phyloP scores from a whole-genome alignment of 495 filamentous ascomycete species.

The Paragyromitra xinjiangensis region DNA sequence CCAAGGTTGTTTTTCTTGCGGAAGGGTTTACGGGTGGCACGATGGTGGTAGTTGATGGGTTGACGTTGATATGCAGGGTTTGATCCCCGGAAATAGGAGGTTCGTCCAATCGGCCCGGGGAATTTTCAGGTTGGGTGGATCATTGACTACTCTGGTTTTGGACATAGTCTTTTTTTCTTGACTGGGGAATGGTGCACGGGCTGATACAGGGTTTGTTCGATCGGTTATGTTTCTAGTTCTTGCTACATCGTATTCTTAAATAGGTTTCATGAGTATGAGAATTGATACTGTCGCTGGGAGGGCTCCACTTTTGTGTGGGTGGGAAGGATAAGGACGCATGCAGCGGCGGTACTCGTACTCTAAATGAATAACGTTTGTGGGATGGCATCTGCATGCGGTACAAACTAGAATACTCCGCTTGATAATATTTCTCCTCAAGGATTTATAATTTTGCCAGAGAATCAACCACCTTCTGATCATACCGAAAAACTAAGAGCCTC shows the following conservation, averaged over 20 bases:
- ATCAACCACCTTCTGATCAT: neutral
- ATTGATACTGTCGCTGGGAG: neutral
- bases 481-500: neutral
- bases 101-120: neutral
- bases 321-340: neutral
- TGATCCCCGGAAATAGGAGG: neutral
- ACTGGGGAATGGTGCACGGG: neutral
- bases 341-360: neutral
- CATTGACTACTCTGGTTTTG: neutral
- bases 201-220: neutral
- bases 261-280: neutral
- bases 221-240: neutral
- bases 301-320: neutral
- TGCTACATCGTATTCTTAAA: neutral
- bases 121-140: neutral
- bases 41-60: neutral
- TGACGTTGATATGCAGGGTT: neutral
- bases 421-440: neutral
- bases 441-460: neutral
- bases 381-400: neutral
- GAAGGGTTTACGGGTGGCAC: neutral
- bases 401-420: neutral
- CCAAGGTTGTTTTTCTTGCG: neutral
- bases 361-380: neutral
- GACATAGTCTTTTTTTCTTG: neutral